A percentile compares a stretch with the other conserved stretches of the same genome.
phyloP scores from a whole-genome alignment of 345 rosid genomes.

The Salix caprea region DNA sequence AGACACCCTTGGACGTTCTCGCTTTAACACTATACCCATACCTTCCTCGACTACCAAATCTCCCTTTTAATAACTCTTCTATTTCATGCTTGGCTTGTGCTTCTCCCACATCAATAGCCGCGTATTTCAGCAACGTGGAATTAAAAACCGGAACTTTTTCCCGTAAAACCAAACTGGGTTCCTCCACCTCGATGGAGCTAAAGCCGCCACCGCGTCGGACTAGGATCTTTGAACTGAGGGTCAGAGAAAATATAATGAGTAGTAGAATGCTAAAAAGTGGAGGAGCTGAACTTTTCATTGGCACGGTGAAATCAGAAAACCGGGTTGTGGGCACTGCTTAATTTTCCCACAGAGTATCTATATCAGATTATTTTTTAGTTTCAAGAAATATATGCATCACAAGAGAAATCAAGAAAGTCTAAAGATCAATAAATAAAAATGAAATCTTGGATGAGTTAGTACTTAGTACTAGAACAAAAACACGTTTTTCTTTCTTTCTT shows the following conservation, averaged over 20 bases:
- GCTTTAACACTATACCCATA: slow-evolving; percentile 27
- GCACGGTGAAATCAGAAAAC: not conserved
- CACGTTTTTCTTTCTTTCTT: not conserved
- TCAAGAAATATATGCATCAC: slow-evolving; percentile 13
- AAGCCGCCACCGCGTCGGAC: slow-evolving; percentile 39
- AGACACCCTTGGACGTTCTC: slow-evolving; percentile 23
- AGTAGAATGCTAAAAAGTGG: slow-evolving; percentile 55
- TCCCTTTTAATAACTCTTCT: slow-evolving; percentile 56
- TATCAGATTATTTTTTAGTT: slow-evolving; percentile 34
- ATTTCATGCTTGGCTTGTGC: slow-evolving; percentile 50
- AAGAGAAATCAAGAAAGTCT: not conserved
- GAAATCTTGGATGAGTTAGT: not conserved
- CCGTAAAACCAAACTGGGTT: not conserved
- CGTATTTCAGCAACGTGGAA: slow-evolving; percentile 61
- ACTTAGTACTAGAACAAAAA: not conserved
- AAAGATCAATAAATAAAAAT: not conserved
- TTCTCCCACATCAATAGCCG: slow-evolving; percentile 62
- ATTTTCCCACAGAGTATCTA: not conserved
- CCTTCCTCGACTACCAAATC: slow-evolving; percentile 41
- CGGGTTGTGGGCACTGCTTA: slow-evolving; percentile 18
- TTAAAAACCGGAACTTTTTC: slow-evolving; percentile 38
- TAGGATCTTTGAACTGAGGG: slow-evolving; percentile 47
- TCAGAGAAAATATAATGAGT: slow-evolving; percentile 46
- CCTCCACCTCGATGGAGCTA: slow-evolving; percentile 31
- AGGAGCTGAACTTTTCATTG: slow-evolving; percentile 72